These are phyloP conservation scores for Pseudogymnoascus sp. DNA, from an alignment of 2,329 filamentous ascomycete genomes.

Conservation along the genomic window DNA sequence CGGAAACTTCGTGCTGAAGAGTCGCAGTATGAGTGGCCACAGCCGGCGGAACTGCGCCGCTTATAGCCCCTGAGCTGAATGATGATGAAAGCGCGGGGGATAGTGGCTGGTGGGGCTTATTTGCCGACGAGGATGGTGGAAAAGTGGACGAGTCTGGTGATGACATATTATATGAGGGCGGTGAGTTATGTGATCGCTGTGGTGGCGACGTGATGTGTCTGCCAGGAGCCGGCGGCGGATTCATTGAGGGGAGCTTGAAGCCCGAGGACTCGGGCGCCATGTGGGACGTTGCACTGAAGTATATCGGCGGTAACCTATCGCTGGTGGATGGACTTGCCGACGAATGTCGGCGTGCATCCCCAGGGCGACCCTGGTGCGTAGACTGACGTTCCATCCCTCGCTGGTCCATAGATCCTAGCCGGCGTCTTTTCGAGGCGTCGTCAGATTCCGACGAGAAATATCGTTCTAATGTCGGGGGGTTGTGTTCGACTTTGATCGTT, in stretches of 20 bases:
- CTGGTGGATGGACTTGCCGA: constrained; percentile 13
- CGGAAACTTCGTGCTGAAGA: constrained; percentile 46
- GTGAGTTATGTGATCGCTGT: constrained; percentile 24
- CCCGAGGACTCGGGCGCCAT: constrained; percentile 13
- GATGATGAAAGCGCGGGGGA: constrained; percentile 21
- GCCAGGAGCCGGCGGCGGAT: constrained; percentile 24
- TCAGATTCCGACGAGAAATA: constrained; percentile 2
- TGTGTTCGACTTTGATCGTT: not conserved
- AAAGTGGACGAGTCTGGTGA: constrained; percentile 16
- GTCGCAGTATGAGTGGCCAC: constrained; percentile 22
- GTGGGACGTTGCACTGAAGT: constrained; percentile 16
- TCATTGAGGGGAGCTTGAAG: constrained; percentile 22
- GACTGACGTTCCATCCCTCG: not conserved
- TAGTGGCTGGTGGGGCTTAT: constrained; percentile 16
- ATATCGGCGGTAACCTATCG: constrained; percentile 21
- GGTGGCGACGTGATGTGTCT: constrained; percentile 28
- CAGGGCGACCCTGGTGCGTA: not conserved
- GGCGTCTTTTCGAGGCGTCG: not conserved
- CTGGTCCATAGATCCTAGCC: not conserved
- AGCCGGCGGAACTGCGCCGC: constrained; percentile 24
- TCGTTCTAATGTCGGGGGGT: not conserved
- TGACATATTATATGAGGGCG: constrained; percentile 24
- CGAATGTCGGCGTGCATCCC: constrained; percentile 16
- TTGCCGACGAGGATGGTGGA: constrained; percentile 20
- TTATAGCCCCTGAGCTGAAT: not conserved